Evolutionary conservation across 1,284 basidiomycete species (phyloP).

Genomic region (Trametes polyzona): DNA sequence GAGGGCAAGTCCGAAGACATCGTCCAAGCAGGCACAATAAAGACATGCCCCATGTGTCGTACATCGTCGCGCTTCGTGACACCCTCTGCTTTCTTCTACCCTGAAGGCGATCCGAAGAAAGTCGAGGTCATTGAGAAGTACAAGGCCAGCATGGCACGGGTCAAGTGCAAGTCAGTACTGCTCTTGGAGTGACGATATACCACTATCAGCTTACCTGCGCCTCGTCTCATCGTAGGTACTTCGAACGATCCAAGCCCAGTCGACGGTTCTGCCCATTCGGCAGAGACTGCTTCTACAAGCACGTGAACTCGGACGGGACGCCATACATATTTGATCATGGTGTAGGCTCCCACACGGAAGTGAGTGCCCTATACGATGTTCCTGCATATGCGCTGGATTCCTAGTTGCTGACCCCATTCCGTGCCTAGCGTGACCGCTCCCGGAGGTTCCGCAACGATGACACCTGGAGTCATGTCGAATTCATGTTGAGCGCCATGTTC

Average conservation of each 20-base stretch:
- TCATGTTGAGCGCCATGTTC: slow-evolving; percentile 11
- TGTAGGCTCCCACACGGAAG: slow-evolving; percentile 55
- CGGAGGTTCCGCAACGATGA: background rate
- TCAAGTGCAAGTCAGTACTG: slow-evolving; percentile 61
- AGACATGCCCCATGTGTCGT: slow-evolving; percentile 78
- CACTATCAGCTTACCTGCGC: no score
- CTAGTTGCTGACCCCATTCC: no score
- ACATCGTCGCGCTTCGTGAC: slow-evolving; percentile 63
- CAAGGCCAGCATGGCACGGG: slow-evolving; percentile 69
- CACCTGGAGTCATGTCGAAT: slow-evolving; percentile 5
- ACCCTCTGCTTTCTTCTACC: slow-evolving; percentile 69
- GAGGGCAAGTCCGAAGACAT: slow-evolving; percentile 54
- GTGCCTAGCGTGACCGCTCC: slow-evolving; percentile 15
- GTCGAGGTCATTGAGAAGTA: slow-evolving; percentile 54
- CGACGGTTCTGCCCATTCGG: slow-evolving; percentile 73
- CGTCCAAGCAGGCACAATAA: slow-evolving; percentile 58
- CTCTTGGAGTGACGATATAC: no score
- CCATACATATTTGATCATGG: slow-evolving; percentile 57
- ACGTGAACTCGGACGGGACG: slow-evolving; percentile 67
- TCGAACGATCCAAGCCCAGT: slow-evolving; percentile 50
- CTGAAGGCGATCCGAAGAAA: slow-evolving; percentile 56
- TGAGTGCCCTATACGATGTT: slow-evolving; percentile 23
- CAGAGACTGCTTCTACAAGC: slow-evolving; percentile 76
- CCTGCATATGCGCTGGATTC: no score
- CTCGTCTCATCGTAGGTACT: slow-evolving; percentile 58